A percentile compares a stretch with the other conserved stretches of the same genome.
Conservation (phyloP, 805 yeast species). For the Wickerhamiella brachini region DNA sequence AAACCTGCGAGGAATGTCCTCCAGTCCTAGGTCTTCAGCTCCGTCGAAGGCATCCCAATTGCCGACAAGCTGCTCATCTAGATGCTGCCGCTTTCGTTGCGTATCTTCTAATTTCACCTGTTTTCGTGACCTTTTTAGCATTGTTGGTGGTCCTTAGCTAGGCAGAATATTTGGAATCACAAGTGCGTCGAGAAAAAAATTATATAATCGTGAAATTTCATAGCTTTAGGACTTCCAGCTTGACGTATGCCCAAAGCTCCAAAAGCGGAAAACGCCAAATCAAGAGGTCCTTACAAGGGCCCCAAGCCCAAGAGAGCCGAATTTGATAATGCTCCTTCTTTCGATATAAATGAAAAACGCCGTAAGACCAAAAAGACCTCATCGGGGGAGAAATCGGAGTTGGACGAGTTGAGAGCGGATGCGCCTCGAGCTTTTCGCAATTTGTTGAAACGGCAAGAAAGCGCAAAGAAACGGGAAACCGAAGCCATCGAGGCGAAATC, state of each 20-base stretch:
- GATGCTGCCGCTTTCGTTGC: slow-evolving; percentile 6
- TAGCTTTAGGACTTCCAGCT: neutral
- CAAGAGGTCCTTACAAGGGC: slow-evolving; percentile 16
- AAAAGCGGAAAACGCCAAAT: slow-evolving; percentile 1
- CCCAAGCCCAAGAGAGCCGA: slow-evolving; percentile 5
- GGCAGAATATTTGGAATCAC: neutral
- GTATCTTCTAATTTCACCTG: slow-evolving; percentile 1
- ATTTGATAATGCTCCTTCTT: slow-evolving; percentile 14
- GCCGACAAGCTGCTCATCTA: slow-evolving; percentile 8
- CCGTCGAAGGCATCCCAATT: slow-evolving; percentile 17
- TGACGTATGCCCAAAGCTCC: neutral
- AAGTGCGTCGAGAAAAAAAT: neutral
- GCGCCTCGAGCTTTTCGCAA: slow-evolving; percentile 24
- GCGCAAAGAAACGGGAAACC: slow-evolving; percentile 1
- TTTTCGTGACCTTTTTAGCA: slow-evolving; percentile 11
- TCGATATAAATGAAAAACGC: slow-evolving; percentile 6
- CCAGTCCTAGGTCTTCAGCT: slow-evolving; percentile 71
- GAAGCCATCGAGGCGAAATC: slow-evolving; percentile 3
- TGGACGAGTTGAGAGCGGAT: slow-evolving; percentile 14
- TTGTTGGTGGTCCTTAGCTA: neutral
- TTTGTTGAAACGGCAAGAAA: slow-evolving; percentile 18
- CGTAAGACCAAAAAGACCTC: slow-evolving; percentile 8
- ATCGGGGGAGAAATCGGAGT: slow-evolving; percentile 6
- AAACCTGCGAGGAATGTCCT: slow-evolving; percentile 49
- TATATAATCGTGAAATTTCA: slow-evolving; percentile 1